Evolutionary conservation across 306 rosid species (phyloP).

Genomic region (Rosa persica): DNA sequence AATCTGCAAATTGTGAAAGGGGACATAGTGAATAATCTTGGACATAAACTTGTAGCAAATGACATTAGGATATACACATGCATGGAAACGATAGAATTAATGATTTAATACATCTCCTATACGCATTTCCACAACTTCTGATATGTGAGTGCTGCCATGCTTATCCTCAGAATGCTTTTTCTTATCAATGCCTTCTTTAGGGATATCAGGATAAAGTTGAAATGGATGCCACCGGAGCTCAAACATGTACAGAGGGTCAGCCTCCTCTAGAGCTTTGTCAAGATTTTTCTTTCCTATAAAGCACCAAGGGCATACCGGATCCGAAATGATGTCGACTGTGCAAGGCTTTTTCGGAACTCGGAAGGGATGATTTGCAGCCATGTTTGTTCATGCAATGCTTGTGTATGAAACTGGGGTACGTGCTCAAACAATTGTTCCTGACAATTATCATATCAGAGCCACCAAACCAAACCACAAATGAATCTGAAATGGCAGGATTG

Average conservation of each 20-base stretch:
- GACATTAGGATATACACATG: not conserved
- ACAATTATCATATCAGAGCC: not conserved
- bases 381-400: slow-evolving; percentile 30
- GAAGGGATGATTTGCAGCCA: slow-evolving; percentile 42
- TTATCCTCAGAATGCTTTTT: slow-evolving; percentile 48
- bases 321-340: slow-evolving; percentile 60
- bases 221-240: slow-evolving; percentile 81
- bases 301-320: slow-evolving; percentile 89
- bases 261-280: slow-evolving; percentile 66
- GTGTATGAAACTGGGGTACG: not conserved
- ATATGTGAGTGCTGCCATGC: slow-evolving; percentile 54
- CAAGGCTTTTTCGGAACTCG: slow-evolving; percentile 49
- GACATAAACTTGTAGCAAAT: not conserved
- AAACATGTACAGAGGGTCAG: slow-evolving; percentile 62
- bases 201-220: slow-evolving; percentile 65
- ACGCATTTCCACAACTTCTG: slow-evolving; percentile 52
- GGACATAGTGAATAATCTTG: not conserved
- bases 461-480: not conserved
- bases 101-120: slow-evolving; percentile 54
- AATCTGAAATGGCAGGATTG: not conserved
- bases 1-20: slow-evolving; percentile 51
- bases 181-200: slow-evolving; percentile 70
- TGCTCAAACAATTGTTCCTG: not conserved
- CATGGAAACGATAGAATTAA: not conserved
- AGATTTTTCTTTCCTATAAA: slow-evolving; percentile 73